phyloP scores from a whole-genome alignment of 192 early-diverging fungal genomes.

The Coemansia sp. region DNA sequence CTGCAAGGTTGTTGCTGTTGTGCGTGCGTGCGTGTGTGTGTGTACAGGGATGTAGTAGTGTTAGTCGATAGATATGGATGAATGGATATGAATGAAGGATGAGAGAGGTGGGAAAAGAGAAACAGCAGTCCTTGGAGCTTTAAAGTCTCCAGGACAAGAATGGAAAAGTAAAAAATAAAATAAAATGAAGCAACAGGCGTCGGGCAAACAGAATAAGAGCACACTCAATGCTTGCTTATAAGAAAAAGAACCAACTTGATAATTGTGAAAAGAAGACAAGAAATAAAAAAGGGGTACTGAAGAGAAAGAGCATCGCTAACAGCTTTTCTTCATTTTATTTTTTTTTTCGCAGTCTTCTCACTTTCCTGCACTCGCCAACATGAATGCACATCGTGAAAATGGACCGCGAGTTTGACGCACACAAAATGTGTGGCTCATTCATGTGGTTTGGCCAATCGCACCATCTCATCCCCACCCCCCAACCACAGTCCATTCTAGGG shows the following conservation, averaged over 20 bases:
- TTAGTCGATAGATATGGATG: neutral
- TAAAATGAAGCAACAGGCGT: too few species aligned
- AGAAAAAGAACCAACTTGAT: too few species aligned
- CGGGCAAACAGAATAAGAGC: too few species aligned
- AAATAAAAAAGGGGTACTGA: neutral
- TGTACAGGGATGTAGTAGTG: too few species aligned
- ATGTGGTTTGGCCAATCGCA: slow-evolving; percentile 3
- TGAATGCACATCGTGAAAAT: slow-evolving; percentile 5
- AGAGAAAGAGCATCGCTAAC: neutral
- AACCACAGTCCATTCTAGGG: neutral
- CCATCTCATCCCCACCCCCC: neutral
- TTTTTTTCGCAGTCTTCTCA: neutral
- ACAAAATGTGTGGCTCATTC: neutral
- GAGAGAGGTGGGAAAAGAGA: neutral
- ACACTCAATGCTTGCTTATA: too few species aligned
- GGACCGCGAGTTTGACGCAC: neutral
- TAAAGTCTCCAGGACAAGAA: neutral
- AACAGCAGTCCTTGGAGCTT: neutral
- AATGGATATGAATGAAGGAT: neutral
- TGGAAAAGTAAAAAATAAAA: too few species aligned
- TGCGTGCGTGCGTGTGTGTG: slow-evolving; percentile 8
- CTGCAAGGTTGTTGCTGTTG: neutral
- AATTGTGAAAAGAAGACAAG: too few species aligned
- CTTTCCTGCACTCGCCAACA: neutral
- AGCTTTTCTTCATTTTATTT: neutral